These are phyloP conservation scores for Jackrogersella minutella DNA, from an alignment of 495 filamentous ascomycete species.

Conservation along the genomic window DNA sequence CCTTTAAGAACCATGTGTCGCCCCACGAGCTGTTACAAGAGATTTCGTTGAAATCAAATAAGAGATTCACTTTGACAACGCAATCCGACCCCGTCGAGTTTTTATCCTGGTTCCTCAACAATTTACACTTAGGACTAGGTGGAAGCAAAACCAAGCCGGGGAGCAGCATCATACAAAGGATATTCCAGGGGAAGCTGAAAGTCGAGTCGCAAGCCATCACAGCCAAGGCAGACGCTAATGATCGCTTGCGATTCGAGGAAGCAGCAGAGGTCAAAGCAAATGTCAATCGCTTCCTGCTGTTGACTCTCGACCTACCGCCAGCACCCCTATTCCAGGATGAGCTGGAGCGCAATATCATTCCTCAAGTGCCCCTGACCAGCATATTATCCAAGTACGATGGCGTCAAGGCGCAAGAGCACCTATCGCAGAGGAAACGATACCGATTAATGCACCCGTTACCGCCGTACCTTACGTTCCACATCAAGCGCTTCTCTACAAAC, in stretches of 20 bases:
- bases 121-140: constrained; percentile 89
- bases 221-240: constrained; percentile 83
- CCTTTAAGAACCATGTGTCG: constrained; percentile 96
- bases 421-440: constrained; percentile 85
- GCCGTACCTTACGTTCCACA: constrained; percentile 90
- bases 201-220: constrained; percentile 96
- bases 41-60: constrained; percentile 86
- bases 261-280: constrained; percentile 80
- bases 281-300: constrained; percentile 79
- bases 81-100: constrained; percentile 98
- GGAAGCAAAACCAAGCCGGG: constrained; percentile 87
- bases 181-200: constrained; percentile 92
- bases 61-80: constrained; percentile 87
- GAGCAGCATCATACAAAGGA: constrained; percentile 81
- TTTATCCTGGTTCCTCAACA: constrained; percentile 95
- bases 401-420: constrained; percentile 82
- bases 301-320: constrained; percentile 91
- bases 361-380: constrained; percentile 88
- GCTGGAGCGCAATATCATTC: constrained; percentile 90
- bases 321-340: constrained; percentile 98
- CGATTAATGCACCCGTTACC: constrained; percentile 91
- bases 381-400: constrained; percentile 97
- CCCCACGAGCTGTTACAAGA: constrained; percentile 97
- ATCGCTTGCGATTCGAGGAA: constrained; percentile 93
- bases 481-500: constrained; percentile 96